Base-by-base conservation (phyloP, 2,329 filamentous ascomycete genomes). In the Biscogniauxia sp. region DNA sequence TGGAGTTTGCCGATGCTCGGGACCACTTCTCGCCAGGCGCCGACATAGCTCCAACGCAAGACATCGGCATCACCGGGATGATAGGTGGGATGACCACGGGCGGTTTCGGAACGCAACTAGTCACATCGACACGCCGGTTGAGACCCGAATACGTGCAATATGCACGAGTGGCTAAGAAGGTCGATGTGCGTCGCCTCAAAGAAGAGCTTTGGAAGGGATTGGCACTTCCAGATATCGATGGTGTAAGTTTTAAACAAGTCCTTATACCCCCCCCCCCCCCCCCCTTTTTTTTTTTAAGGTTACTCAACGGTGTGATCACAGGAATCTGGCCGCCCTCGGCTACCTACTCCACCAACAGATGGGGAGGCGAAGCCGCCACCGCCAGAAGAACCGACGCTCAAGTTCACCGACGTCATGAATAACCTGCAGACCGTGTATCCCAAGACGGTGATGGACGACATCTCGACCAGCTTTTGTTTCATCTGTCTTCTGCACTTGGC, bases 381-480 rank as follows among this genome's bases (percentile, higher is more conserved):
- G 54, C 60, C 51, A 3, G 77, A 82, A 41, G 82, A 84, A 75
- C 82, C 76, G 9, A 78, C 77, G 3, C 83, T 97, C 66, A 93
- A 90, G 69, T 99, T 99, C 77, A 98, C 93, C 0, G 82, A 89
- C 20, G 88, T 99, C 61, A 96, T 99, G 87, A 96, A 96, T 73
- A 88, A 88, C 63, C 79, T 99, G 53, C 91, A 96, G 73, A 78
- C 82, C 4, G 92, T 97, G 7, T 99, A 99, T 72, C 89, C 93
- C 11, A 90, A 91, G 74, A 84, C 91, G 67, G 86, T 88, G 62
- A 91, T 99, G 87, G 88, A 90, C 62, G 95, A 99, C 76, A 98
- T 99, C 71, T 97, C 93, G 41, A 99, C 95, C 0, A 96, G 85
- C 64, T 89, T 80, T 77, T 96, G 95, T 74, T 99, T 98, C 78